These are phyloP conservation scores for Curvularia eragrostidis DNA, from an alignment of 2,329 filamentous ascomycete genomes.

Conservation along the genomic window DNA sequence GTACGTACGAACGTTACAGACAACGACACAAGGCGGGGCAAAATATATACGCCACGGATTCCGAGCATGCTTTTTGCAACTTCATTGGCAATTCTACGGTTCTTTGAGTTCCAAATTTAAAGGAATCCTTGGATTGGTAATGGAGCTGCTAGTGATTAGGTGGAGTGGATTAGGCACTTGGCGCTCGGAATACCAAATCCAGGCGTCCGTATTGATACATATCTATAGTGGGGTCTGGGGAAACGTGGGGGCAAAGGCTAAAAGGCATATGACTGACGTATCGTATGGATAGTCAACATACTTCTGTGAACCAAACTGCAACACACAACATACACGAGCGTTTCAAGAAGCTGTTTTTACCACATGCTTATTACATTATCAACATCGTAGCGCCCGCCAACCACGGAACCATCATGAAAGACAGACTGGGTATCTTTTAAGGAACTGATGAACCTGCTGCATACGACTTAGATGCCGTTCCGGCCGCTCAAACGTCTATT, in stretches of 20 bases:
- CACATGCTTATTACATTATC: slow-evolving; percentile 1
- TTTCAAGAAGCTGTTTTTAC: neutral
- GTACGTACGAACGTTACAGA: neutral
- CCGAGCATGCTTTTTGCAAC: neutral
- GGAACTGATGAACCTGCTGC: slow-evolving; percentile 2
- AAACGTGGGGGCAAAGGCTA: slow-evolving; percentile 1
- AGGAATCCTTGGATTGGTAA: neutral
- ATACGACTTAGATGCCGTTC: neutral
- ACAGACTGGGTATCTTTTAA: slow-evolving; percentile 8
- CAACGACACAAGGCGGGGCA: neutral
- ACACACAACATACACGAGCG: neutral
- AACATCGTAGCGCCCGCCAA: neutral
- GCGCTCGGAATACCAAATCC: slow-evolving; percentile 2
- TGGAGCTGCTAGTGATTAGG: neutral
- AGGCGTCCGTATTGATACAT: neutral
- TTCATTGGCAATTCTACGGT: neutral
- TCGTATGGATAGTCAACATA: neutral
- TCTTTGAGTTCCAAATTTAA: neutral
- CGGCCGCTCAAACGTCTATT: neutral
- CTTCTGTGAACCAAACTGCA: neutral
- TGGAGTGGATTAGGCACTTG: neutral
- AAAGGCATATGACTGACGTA: neutral
- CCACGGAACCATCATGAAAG: neutral
- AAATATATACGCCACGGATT: neutral
- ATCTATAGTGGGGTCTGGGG: neutral